A percentile compares a stretch with the other conserved stretches of the same genome.
These are phyloP conservation scores for Peniophora sp. DNA, from an alignment of 1,284 basidiomycete species.

Conservation along the genomic window DNA sequence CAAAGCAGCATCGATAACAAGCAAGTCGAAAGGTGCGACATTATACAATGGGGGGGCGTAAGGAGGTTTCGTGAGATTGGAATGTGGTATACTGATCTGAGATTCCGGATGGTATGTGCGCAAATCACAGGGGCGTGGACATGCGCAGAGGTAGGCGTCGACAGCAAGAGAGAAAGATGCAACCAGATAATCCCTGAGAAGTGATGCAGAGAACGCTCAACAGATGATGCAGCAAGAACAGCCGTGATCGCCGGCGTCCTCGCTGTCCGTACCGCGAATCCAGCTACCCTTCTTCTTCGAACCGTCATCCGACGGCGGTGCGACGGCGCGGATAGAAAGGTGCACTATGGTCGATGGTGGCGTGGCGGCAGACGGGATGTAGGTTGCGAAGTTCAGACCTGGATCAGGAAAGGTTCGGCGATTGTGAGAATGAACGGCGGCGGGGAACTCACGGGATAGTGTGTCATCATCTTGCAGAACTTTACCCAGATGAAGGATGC, in stretches of 20 bases:
- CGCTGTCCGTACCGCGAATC: constrained; percentile 4
- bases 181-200: no score
- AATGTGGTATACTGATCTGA: no score
- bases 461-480: constrained; percentile 81
- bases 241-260: constrained; percentile 13
- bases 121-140: no score
- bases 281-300: constrained; percentile 40
- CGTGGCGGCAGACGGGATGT: constrained; percentile 23
- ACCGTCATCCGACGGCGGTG: constrained; percentile 43
- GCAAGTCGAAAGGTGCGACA: no score
- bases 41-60: no score
- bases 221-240: constrained; percentile 20
- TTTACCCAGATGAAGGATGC: constrained; percentile 76
- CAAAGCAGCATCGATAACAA: no score
- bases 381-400: constrained; percentile 45
- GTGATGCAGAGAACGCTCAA: constrained; percentile 7
- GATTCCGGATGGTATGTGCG: no score
- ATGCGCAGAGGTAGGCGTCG: no score
- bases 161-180: no score
- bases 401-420: constrained; percentile 2
- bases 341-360: constrained; percentile 66
- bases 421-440: constrained; percentile 6
- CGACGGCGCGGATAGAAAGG: constrained; percentile 66
- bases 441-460: constrained; percentile 47
- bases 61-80: no score